These are phyloP conservation scores for Apiospora aurea DNA, from an alignment of 2,329 filamentous ascomycete genomes.

Conservation along the genomic window DNA sequence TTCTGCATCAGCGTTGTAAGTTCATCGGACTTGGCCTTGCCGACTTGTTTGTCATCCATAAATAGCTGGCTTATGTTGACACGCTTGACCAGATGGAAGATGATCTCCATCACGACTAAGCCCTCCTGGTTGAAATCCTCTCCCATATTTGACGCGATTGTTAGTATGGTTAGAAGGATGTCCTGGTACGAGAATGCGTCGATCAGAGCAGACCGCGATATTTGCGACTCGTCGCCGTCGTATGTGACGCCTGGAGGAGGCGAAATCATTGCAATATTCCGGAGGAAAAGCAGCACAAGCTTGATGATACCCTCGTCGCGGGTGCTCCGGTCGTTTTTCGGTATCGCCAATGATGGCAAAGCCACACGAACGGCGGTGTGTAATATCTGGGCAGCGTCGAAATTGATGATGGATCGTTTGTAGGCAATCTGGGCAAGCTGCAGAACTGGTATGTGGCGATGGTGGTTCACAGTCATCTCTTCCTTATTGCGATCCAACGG, in stretches of 20 bases:
- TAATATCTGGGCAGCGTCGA: constrained; percentile 77
- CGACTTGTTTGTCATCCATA: constrained; percentile 77
- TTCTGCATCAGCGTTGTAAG: constrained; percentile 78
- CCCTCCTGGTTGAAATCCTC: constrained; percentile 93
- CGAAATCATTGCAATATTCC: constrained; percentile 87
- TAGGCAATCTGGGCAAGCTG: constrained; percentile 88
- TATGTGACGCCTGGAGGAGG: constrained; percentile 75
- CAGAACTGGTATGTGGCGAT: constrained; percentile 88
- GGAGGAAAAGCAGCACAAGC: constrained; percentile 84
- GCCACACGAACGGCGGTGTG: constrained; percentile 82
- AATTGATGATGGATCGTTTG: constrained; percentile 87
- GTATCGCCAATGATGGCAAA: constrained; percentile 83
- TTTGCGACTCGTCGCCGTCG: constrained; percentile 88
- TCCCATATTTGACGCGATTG: constrained; percentile 88
- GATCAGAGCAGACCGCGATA: constrained; percentile 86
- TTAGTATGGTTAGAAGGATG: constrained; percentile 84
- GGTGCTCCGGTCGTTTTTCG: constrained; percentile 75
- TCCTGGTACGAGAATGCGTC: constrained; percentile 91
- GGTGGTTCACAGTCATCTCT: constrained; percentile 90
- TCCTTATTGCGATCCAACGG: constrained; percentile 81
- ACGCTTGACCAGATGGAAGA: constrained; percentile 93
- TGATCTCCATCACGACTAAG: constrained; percentile 84
- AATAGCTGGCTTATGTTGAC: constrained; percentile 86
- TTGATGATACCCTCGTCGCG: constrained; percentile 94
- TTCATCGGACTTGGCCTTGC: constrained; percentile 73